Evolutionary conservation across 1,139 yeast genomes (phyloP).

Genomic region (Magnusiomyces tetraspermus): DNA sequence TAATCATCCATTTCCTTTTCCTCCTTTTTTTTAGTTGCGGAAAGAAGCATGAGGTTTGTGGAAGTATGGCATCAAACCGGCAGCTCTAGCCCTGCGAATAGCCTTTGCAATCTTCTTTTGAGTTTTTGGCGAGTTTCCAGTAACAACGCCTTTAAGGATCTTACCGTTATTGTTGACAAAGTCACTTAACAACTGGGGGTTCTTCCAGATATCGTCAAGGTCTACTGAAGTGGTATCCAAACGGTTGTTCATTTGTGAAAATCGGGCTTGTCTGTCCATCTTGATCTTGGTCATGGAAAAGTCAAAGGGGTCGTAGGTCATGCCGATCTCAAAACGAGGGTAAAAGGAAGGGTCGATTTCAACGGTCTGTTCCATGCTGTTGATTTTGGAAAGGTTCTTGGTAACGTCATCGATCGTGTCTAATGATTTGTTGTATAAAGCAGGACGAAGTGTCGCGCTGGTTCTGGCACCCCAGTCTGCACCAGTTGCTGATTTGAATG

Average conservation of each 20-base stretch:
- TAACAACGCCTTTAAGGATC: slow-evolving; percentile 48
- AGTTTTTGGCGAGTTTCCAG: slow-evolving; percentile 49
- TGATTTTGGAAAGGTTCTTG: background rate
- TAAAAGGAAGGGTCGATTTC: slow-evolving; percentile 22
- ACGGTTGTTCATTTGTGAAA: slow-evolving; percentile 20
- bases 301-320: slow-evolving; percentile 28
- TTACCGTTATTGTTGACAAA: slow-evolving; percentile 55
- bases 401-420: no score
- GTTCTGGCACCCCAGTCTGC: no score
- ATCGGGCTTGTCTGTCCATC: slow-evolving; percentile 16
- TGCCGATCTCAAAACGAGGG: slow-evolving; percentile 20
- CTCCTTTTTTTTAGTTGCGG: background rate
- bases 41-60: slow-evolving; percentile 38
- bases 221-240: slow-evolving; percentile 16
- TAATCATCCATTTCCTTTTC: no score
- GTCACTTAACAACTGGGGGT: slow-evolving; percentile 47
- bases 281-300: slow-evolving; percentile 23
- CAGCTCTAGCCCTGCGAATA: slow-evolving; percentile 55
- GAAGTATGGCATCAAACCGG: slow-evolving; percentile 56
- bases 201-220: slow-evolving; percentile 30
- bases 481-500: no score
- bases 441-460: no score
- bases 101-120: slow-evolving; percentile 58
- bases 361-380: background rate
- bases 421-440: no score